Percentiles rank a stretch among this genome's conserved stretches.
phyloP scores from a whole-genome alignment of 2,329 filamentous ascomycete genomes.

The Ampelomyces quisqualis region DNA sequence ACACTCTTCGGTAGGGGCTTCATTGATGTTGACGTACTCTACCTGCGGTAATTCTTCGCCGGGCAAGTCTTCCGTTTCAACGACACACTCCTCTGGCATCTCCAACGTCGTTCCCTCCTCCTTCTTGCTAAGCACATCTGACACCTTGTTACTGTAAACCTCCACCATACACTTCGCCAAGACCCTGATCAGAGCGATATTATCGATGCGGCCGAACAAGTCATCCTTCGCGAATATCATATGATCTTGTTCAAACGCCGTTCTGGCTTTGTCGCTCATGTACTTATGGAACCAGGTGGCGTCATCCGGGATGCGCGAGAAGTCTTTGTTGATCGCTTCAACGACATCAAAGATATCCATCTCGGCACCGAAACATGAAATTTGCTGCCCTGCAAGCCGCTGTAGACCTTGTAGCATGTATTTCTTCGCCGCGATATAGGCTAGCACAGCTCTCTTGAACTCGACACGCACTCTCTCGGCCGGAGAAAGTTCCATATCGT shows the following conservation, averaged over 20 bases:
- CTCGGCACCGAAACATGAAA: constrained; percentile 5
- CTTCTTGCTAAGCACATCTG: constrained; percentile 8
- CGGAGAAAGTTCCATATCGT: neutral
- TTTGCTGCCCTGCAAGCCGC: constrained; percentile 10
- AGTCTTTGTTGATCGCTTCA: constrained; percentile 11
- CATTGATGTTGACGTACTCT: too few species aligned
- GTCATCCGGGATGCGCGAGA: constrained; percentile 7
- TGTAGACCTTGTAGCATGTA: constrained; percentile 15
- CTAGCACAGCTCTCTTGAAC: constrained; percentile 15
- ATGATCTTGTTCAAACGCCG: constrained; percentile 14
- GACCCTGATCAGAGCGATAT: constrained; percentile 9
- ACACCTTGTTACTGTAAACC: constrained; percentile 11
- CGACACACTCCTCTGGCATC: neutral
- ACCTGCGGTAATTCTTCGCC: too few species aligned
- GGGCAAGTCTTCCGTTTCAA: too few species aligned
- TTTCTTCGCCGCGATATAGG: constrained; percentile 12
- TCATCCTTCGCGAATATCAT: constrained; percentile 8
- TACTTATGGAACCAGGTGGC: constrained; percentile 14
- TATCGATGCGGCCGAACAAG: constrained; percentile 11
- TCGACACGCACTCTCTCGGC: constrained; percentile 5
- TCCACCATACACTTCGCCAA: constrained; percentile 11
- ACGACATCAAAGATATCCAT: constrained; percentile 14
- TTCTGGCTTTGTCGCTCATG: constrained; percentile 9
- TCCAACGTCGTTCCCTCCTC: neutral
- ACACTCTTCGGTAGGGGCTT: too few species aligned